A percentile compares a stretch with the other conserved stretches of the same genome.
phyloP scores from a whole-genome alignment of 441 rosid genomes.

The Kokia cookei region DNA sequence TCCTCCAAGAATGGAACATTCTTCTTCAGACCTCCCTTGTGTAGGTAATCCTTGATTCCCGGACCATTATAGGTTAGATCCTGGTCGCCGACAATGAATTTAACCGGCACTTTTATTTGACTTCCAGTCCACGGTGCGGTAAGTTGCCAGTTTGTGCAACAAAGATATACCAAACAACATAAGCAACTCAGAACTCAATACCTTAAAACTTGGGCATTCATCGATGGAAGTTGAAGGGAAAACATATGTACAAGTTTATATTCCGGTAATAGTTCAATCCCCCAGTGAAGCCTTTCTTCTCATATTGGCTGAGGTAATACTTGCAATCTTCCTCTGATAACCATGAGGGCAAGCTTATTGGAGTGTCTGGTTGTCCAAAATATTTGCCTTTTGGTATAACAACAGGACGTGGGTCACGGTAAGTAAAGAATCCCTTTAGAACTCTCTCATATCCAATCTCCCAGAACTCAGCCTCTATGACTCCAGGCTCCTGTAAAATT shows the following conservation, averaged over 20 bases:
- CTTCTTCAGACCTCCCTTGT: slow-evolving; percentile 54
- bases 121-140: slow-evolving; percentile 72
- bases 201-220: not conserved
- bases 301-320: slow-evolving; percentile 48
- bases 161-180: not conserved
- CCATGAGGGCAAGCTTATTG: slow-evolving; percentile 56
- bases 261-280: slow-evolving; percentile 32
- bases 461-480: slow-evolving; percentile 56
- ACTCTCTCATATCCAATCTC: slow-evolving; percentile 44
- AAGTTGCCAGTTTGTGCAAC: slow-evolving; percentile 69
- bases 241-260: not conserved
- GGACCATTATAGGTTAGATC: slow-evolving; percentile 55
- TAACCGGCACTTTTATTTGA: slow-evolving; percentile 55
- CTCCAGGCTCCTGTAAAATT: slow-evolving; percentile 36
- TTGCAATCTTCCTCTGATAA: slow-evolving; percentile 55
- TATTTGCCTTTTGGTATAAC: slow-evolving; percentile 43
- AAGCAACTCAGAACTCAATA: not conserved
- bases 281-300: slow-evolving; percentile 38
- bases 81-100: slow-evolving; percentile 71
- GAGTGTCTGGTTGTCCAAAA: slow-evolving; percentile 32
- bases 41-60: slow-evolving; percentile 49
- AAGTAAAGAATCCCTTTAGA: slow-evolving; percentile 36
- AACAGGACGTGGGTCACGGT: slow-evolving; percentile 48
- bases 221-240: not conserved
- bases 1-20: slow-evolving; percentile 62